phyloP scores from a whole-genome alignment of 129 eudicot genomes.

The Ambrosia artemisiifolia region DNA sequence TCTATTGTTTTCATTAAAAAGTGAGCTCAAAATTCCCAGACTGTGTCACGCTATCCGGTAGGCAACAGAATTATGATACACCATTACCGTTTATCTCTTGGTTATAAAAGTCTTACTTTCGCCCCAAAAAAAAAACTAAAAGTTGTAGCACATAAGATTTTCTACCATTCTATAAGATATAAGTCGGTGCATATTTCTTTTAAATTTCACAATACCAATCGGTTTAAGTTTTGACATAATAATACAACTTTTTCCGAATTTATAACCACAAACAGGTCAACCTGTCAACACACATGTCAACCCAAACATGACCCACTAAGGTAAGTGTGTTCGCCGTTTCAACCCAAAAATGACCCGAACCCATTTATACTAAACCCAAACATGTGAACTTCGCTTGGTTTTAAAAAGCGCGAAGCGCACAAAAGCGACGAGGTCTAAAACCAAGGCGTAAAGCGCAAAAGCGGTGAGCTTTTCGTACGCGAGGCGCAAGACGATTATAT shows the following conservation, averaged over 20 bases:
- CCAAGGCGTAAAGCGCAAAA: too few relatives aligned
- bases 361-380: neutral
- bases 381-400: too few relatives aligned
- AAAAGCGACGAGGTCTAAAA: too few relatives aligned
- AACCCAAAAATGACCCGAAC: neutral
- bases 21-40: too few relatives aligned
- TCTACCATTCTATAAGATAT: neutral
- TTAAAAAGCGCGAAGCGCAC: too few relatives aligned
- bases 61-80: neutral
- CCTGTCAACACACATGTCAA: neutral
- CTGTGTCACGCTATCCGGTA: too few relatives aligned
- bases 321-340: neutral
- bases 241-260: neutral
- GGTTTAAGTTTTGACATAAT: neutral
- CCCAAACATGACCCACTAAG: neutral
- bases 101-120: neutral
- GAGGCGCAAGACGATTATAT: too few relatives aligned
- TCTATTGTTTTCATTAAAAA: neutral
- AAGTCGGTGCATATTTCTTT: neutral
- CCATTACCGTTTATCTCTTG: too few relatives aligned
- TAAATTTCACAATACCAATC: neutral
- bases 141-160: neutral
- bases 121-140: neutral
- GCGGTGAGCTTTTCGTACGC: too few relatives aligned
- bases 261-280: neutral